A percentile compares a stretch with the other conserved stretches of the same genome.
Conservation (phyloP, 2,329 filamentous ascomycete species). For the Microdochium trichocladiopsis region DNA sequence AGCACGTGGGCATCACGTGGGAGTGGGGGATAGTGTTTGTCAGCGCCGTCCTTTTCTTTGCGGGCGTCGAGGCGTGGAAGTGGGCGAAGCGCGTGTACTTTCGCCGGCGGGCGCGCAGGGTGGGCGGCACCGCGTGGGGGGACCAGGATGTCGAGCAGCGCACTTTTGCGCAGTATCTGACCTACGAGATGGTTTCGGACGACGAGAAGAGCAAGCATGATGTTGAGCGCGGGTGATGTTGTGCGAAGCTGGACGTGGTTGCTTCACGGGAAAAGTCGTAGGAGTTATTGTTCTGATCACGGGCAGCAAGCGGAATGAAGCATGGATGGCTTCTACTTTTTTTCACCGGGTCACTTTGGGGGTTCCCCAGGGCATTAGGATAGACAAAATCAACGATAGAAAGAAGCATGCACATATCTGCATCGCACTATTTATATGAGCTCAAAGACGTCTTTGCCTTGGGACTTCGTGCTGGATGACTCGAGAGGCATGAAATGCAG, state of each 20-base stretch:
- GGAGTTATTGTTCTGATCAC: not conserved
- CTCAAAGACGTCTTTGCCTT: too few species aligned
- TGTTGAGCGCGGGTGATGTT: too few species aligned
- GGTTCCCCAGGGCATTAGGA: too few species aligned
- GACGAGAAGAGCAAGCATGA: slow-evolving; percentile 1
- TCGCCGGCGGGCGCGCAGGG: slow-evolving; percentile 15
- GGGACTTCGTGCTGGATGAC: too few species aligned
- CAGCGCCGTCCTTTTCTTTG: slow-evolving; percentile 46
- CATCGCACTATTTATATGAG: too few species aligned
- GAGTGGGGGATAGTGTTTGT: slow-evolving; percentile 57
- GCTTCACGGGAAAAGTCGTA: not conserved
- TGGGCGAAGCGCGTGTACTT: slow-evolving; percentile 43
- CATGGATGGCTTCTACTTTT: too few species aligned
- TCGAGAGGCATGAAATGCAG: too few species aligned
- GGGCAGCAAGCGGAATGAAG: too few species aligned
- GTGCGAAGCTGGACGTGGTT: not conserved
- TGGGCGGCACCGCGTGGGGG: slow-evolving; percentile 22
- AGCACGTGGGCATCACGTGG: slow-evolving; percentile 53
- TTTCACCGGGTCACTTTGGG: too few species aligned
- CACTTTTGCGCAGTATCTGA: slow-evolving; percentile 29
- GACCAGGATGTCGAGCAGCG: slow-evolving; percentile 31
- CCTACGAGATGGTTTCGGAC: slow-evolving; percentile 1
- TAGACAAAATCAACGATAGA: too few species aligned
- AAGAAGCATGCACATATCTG: too few species aligned
- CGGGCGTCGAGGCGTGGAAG: slow-evolving; percentile 53